Base-by-base conservation (phyloP, 2,329 filamentous ascomycete genomes). In the Neobulgaria alba region DNA sequence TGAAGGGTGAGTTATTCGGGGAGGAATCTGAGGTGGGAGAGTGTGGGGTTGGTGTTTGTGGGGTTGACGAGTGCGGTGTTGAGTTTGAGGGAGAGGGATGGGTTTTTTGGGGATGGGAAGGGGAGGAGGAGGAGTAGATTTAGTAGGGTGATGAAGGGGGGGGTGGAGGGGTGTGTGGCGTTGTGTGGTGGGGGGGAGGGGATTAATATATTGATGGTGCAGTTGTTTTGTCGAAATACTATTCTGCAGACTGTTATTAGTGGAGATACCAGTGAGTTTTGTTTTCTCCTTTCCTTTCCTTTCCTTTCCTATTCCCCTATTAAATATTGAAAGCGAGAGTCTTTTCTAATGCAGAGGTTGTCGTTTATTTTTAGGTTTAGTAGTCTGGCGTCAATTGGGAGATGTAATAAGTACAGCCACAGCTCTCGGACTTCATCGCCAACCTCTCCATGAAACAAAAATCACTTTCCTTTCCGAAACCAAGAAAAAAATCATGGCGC, bases 211-310 rank as follows among this genome's bases (percentile, higher is more conserved):
- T 43, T 65, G 1, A 54, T 68, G 47, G 55, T 68, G 2, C 58
- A 60, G 17, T 53, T 69, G 0, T 54, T 58, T 10, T 49, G 55
- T n/a, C 58, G 62, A n/a, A 55, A 61, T 5, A 39, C 51, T 3
- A 59, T 63, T 2, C 46, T 63, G 1, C 60, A 65, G 19, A 66
- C 65, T 0, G 50, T 67, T 0, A 49, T 65, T 7, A 53, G 53
- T 1, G 66, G 66, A 10, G 66, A 68, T 36, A 63, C 64, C 0
- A 61, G 64, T 64, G 49, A 54, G 62, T 60, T 33, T 10, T 12
- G 4, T 19, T 12, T 30, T 9, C 21, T 29, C 15, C 10, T 5
- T 2, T 3, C 12, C n/a, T n/a, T n/a, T n/a, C n/a, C n/a, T n/a
- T n/a, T n/a, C n/a, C n/a, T n/a, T n/a, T n/a, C n/a, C n/a, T n/a